These are phyloP conservation scores for Malassezia brasiliensis DNA, from an alignment of 1,284 basidiomycete genomes.

Conservation along the genomic window DNA sequence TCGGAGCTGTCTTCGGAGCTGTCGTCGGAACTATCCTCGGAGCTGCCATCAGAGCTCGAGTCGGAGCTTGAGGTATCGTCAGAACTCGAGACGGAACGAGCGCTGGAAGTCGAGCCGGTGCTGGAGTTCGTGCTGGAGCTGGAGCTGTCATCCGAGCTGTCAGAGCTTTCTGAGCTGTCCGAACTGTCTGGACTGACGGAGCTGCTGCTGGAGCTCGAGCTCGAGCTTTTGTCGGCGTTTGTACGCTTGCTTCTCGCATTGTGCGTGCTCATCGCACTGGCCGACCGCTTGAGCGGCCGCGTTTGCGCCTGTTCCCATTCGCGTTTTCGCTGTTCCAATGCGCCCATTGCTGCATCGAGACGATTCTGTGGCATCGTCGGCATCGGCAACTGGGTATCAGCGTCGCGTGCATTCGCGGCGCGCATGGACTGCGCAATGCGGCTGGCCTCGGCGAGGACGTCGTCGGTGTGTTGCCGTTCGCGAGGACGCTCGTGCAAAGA, in stretches of 20 bases:
- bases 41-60: too few relatives aligned
- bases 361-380: background rate
- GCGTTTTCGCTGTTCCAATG: background rate
- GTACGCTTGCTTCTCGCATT: too few relatives aligned
- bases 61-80: background rate
- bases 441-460: constrained; percentile 11
- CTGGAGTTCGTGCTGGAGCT: background rate
- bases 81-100: background rate
- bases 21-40: too few relatives aligned
- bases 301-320: background rate
- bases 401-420: background rate
- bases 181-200: too few relatives aligned
- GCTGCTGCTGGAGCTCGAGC: background rate
- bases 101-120: constrained; percentile 6
- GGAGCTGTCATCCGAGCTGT: background rate
- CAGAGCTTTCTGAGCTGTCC: too few relatives aligned
- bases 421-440: constrained; percentile 11
- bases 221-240: background rate
- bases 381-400: background rate
- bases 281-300: too few relatives aligned
- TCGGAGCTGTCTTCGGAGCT: too few relatives aligned
- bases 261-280: background rate
- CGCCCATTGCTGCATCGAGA: background rate
- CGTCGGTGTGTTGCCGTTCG: background rate
- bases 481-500: background rate